Evolutionary conservation across 345 rosid species (phyloP), one percentile per base, ranked within the genome.

Genomic region (Gossypioides kirkii): DNA sequence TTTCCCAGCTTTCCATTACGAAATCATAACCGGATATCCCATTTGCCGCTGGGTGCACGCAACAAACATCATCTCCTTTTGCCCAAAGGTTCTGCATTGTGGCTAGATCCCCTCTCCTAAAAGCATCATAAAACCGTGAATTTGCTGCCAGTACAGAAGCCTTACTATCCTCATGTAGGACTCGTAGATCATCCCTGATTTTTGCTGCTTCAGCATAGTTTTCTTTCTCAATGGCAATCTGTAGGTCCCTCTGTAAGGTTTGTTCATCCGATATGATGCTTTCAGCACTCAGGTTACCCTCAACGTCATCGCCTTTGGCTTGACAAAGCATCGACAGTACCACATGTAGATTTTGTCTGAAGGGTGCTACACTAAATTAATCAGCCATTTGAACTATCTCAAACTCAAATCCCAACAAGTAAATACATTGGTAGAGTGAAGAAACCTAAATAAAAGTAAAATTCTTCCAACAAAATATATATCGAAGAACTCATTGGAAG

Each of bases 1-100:
- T 76, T 64, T 90, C 97, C 98, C 98, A 92, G 81, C 99, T 95
- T 72, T 92, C 98, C 83, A 94, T 85, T 32, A 94, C 92, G 14
- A 81, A 77, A 28, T 90, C 97, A 41, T 95, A 88, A 26, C 98
- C 94, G 0, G 82, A 79, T 70, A 95, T 87, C 23, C 94, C 98
- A 81, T 87, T 83, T 0, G 90, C 90, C 17, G 96, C 96, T 0
- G 99, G 99, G 73, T 95, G 97, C 69, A 91, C 94, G 52, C 97
- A 92, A 70, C 97, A 91, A 0, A 85, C 87, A 54, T 86, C 79
- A 61, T 84, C 89, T 0, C 87, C 80, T 77, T 83, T 88, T 1
- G 87, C 79, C 98, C 98, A 90, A 3, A 92, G 77, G 0, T 77
- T 36, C 62, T 92, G 96, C 94, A 90, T 94, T 1, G 82, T 78